Percentiles rank a stretch among this genome's conserved stretches.
Evolutionary conservation across 2,329 filamentous ascomycete species (phyloP).

Genomic region (Fusarium multiceps): DNA sequence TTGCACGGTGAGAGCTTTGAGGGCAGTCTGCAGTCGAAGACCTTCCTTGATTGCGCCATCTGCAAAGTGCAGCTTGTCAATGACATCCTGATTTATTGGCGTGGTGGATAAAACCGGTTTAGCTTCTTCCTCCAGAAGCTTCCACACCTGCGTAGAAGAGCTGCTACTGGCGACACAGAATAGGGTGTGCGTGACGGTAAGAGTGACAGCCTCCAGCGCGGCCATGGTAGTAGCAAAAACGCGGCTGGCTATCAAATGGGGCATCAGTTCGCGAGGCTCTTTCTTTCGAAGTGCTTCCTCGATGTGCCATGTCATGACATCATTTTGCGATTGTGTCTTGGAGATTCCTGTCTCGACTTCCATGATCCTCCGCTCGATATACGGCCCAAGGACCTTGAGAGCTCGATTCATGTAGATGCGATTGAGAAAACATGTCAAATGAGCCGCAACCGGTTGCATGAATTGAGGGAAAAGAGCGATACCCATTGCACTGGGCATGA

Average conservation of each 20-base stretch:
- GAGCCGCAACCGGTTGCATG: background rate
- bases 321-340: fast-evolving
- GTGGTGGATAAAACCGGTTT: fast-evolving
- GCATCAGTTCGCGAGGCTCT: background rate
- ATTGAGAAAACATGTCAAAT: background rate
- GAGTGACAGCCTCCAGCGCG: background rate
- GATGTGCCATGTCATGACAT: slow-evolving; percentile 6
- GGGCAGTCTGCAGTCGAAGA: background rate
- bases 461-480: background rate
- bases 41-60: slow-evolving; percentile 9
- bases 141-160: fast-evolving
- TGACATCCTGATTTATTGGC: fast-evolving
- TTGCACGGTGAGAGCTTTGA: background rate
- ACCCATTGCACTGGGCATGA: background rate
- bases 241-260: background rate
- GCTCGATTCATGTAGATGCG: background rate
- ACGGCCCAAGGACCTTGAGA: background rate
- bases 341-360: fast-evolving
- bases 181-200: background rate
- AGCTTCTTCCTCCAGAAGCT: background rate
- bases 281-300: slow-evolving; percentile 5
- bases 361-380: background rate
- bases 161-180: background rate
- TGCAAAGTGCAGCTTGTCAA: background rate
- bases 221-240: background rate